Conservation (phyloP, 2,329 filamentous ascomycete genomes). For the Aureobasidium sp. region DNA sequence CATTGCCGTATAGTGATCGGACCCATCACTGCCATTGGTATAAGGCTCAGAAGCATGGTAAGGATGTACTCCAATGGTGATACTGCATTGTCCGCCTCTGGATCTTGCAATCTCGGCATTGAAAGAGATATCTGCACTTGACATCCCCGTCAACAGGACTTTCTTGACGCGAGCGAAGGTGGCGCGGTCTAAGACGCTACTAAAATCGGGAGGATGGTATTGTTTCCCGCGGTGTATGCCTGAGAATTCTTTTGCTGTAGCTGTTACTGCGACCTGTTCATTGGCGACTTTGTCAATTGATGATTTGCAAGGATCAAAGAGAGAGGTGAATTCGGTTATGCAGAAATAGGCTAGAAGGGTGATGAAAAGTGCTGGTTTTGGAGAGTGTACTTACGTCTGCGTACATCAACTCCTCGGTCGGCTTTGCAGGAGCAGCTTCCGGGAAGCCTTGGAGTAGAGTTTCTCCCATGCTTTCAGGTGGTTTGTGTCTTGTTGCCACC, state of each 20-base stretch:
- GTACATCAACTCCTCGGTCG: not conserved
- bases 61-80: slow-evolving; percentile 43
- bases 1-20: slow-evolving; percentile 22
- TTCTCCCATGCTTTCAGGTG: not conserved
- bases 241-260: slow-evolving; percentile 35
- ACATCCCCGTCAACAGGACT: slow-evolving; percentile 30
- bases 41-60: slow-evolving; percentile 40
- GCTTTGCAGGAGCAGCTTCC: not conserved
- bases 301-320: not conserved
- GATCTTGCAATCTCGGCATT: slow-evolving; percentile 19
- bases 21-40: slow-evolving; percentile 22
- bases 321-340: too few species aligned
- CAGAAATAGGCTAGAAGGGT: too few species aligned
- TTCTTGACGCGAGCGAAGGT: slow-evolving; percentile 33
- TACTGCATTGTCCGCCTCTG: slow-evolving; percentile 27
- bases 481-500: too few species aligned
- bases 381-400: not conserved
- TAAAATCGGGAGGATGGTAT: slow-evolving; percentile 39
- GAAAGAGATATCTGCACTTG: slow-evolving; percentile 32
- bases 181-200: slow-evolving; percentile 34
- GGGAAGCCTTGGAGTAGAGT: not conserved
- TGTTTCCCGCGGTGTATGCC: slow-evolving; percentile 43
- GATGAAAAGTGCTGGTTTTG: too few species aligned
- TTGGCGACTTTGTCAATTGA: too few species aligned
- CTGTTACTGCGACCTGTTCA: slow-evolving; percentile 25